Base-by-base conservation (phyloP, 2,329 filamentous ascomycete species). In the Colletotrichum gigasporum region DNA sequence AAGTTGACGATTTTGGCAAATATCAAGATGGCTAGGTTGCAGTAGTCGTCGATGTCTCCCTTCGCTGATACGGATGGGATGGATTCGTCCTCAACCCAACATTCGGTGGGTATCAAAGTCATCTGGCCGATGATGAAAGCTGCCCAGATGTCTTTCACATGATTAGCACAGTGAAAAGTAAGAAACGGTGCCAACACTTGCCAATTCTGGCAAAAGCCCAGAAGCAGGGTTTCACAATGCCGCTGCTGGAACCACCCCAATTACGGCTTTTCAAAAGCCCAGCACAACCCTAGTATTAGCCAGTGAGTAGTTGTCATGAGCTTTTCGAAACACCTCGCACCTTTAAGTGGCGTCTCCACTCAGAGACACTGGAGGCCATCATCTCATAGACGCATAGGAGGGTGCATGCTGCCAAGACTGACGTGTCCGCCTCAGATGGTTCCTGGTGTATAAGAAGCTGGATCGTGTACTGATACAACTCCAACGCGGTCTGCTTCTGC, bases 301-400 rank as follows among this genome's bases (percentile, higher is more conserved):
- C 12, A 20, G 12, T 22, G 8, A 28, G 30, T 35, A 3, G 12
- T 4, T 12, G 14, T 42, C 6, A 11, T 41, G 8, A 20, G 10
- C 20, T 8, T 12, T 30, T 41, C 8, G 6, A 9, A 4, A 16
- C 24, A 16, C 14, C 9, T 32, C 32, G 12, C 7, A 66, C 63
- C 47, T 41, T 47, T 2, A 66, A 24, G 24, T 66, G 64, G 8
- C 64, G 39, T 10, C 59, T 66, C 64, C 64, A 66, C 18, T 63
- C 64, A 2, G 30, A 30, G 5, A 66, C 59, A 14, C 53, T 58
- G 24, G 64, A 66, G 5, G 39, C 64, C 64, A 66, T 66, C 64
- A 66, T 66, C 34, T 66, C 64, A 6, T 66, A 66, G 16, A 66
- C 53, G 30, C 64, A 66, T 6, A 66, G 59, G 1, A 66, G 34